Percentiles rank a stretch among this genome's conserved stretches.
Conservation (phyloP, 2,329 filamentous ascomycete genomes). For the Myriangium duriaei region DNA sequence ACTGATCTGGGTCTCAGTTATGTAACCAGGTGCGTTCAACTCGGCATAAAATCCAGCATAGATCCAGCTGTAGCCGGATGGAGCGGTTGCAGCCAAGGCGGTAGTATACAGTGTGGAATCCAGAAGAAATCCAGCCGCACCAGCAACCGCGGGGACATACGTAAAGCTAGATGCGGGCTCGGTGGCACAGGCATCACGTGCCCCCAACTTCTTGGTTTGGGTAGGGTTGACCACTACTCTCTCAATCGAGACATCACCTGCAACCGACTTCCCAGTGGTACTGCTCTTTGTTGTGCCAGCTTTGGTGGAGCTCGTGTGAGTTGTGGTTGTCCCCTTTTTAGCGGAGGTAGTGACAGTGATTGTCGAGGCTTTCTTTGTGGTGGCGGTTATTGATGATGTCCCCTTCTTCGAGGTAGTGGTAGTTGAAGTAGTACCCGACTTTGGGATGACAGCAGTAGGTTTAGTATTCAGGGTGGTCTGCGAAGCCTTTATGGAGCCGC, state of each 20-base stretch:
- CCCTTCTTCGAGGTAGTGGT: not conserved
- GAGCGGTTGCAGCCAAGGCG: not conserved
- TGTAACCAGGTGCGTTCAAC: slow-evolving; percentile 3
- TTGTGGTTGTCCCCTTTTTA: not conserved
- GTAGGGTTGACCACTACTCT: too few relatives aligned
- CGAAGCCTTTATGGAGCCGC: not conserved
- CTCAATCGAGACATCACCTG: too few relatives aligned
- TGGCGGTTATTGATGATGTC: not conserved
- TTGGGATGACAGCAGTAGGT: not conserved
- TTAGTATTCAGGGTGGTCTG: not conserved
- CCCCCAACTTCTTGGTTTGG: too few relatives aligned
- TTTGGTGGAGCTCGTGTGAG: not conserved
- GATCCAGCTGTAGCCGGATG: slow-evolving; percentile 1
- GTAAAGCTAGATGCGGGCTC: not conserved
- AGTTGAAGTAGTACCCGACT: not conserved
- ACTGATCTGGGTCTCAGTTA: slow-evolving; percentile 1
- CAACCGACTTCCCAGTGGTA: not conserved
- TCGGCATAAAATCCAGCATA: slow-evolving; percentile 4
- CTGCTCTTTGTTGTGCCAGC: not conserved
- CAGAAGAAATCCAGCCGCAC: not conserved
- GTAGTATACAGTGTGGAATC: not conserved
- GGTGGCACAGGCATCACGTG: slow-evolving; percentile 1
- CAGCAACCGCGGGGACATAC: not conserved
- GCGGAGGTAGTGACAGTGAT: not conserved
- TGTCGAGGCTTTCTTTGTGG: not conserved